phyloP scores from a whole-genome alignment of 2,329 filamentous ascomycete species.

The Aureobasidium lini region DNA sequence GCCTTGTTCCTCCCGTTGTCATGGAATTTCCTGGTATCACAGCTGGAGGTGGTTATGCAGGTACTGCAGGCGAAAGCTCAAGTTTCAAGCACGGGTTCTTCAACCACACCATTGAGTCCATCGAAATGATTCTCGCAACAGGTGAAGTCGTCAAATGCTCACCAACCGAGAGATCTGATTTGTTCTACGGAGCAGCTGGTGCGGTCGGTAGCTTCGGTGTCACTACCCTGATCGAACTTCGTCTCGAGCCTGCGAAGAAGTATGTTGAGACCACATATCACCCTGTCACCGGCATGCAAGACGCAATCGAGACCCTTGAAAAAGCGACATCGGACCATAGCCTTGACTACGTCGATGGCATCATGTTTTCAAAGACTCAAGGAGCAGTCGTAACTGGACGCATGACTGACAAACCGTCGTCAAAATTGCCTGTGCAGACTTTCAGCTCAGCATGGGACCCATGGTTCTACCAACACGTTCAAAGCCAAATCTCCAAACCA shows the following conservation, averaged over 20 bases:
- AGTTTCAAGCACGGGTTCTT: slow-evolving; percentile 63
- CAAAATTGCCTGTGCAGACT: slow-evolving; percentile 18
- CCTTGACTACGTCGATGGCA: slow-evolving; percentile 44
- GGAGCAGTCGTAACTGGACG: slow-evolving; percentile 40
- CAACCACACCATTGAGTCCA: slow-evolving; percentile 51
- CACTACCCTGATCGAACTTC: slow-evolving; percentile 49
- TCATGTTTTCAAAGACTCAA: slow-evolving; percentile 38
- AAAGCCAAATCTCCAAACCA: slow-evolving; percentile 21
- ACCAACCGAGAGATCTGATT: slow-evolving; percentile 45
- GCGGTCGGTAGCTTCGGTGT: slow-evolving; percentile 63
- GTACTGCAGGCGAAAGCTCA: slow-evolving; percentile 61
- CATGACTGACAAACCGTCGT: slow-evolving; percentile 27
- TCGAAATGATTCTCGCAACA: slow-evolving; percentile 59
- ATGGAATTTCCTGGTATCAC: slow-evolving; percentile 71
- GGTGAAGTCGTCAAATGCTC: slow-evolving; percentile 49
- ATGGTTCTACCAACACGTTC: slow-evolving; percentile 45
- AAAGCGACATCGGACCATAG: slow-evolving; percentile 30
- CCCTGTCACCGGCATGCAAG: slow-evolving; percentile 33
- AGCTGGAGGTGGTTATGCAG: slow-evolving; percentile 59
- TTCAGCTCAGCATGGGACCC: slow-evolving; percentile 40
- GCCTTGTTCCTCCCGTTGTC: slow-evolving; percentile 57
- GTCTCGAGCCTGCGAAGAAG: slow-evolving; percentile 37
- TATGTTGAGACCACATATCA: slow-evolving; percentile 45
- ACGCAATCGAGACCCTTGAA: slow-evolving; percentile 35
- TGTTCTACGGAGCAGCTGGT: slow-evolving; percentile 59